Evolutionary conservation across 2,329 filamentous ascomycete genomes (phyloP).

Genomic region (Mycocentrospora acerina): DNA sequence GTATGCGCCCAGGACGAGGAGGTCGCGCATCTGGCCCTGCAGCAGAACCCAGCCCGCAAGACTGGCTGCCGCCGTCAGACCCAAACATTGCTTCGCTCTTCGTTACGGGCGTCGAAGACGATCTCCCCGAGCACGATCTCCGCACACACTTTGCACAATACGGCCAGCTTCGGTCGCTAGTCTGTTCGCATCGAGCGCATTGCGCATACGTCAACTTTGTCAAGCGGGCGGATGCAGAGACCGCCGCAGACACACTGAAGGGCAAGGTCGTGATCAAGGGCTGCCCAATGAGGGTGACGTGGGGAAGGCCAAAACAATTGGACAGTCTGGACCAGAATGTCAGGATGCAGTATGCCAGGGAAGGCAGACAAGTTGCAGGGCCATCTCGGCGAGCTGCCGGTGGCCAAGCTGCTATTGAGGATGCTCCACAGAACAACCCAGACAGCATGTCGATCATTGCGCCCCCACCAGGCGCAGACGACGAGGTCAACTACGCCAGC

Average conservation of each 20-base stretch:
- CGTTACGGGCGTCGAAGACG: slow-evolving; percentile 92
- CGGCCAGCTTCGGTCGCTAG: slow-evolving; percentile 86
- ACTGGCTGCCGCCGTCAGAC: slow-evolving; percentile 83
- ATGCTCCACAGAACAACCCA: slow-evolving; percentile 44
- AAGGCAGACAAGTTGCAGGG: slow-evolving; percentile 58
- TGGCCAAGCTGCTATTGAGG: slow-evolving; percentile 45
- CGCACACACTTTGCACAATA: slow-evolving; percentile 87
- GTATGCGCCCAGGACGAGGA: slow-evolving; percentile 44
- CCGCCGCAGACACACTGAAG: slow-evolving; percentile 79
- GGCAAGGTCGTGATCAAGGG: slow-evolving; percentile 88
- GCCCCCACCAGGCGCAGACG: slow-evolving; percentile 75
- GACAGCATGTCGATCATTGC: slow-evolving; percentile 59
- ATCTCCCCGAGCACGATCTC: slow-evolving; percentile 88
- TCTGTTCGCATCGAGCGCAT: slow-evolving; percentile 96
- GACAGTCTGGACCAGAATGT: slow-evolving; percentile 90
- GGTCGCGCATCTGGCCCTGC: slow-evolving; percentile 60
- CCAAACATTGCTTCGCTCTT: slow-evolving; percentile 89
- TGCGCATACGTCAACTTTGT: slow-evolving; percentile 97
- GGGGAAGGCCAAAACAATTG: slow-evolving; percentile 89
- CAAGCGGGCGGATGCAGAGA: slow-evolving; percentile 79
- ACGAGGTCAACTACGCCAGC: slow-evolving; percentile 83
- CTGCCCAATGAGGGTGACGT: slow-evolving; percentile 84
- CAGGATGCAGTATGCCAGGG: slow-evolving; percentile 75
- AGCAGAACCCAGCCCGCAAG: slow-evolving; percentile 76
- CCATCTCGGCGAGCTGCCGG: slow-evolving; percentile 29